phyloP scores from a whole-genome alignment of 306 rosid genomes.

The Pachyrhizus erosus region DNA sequence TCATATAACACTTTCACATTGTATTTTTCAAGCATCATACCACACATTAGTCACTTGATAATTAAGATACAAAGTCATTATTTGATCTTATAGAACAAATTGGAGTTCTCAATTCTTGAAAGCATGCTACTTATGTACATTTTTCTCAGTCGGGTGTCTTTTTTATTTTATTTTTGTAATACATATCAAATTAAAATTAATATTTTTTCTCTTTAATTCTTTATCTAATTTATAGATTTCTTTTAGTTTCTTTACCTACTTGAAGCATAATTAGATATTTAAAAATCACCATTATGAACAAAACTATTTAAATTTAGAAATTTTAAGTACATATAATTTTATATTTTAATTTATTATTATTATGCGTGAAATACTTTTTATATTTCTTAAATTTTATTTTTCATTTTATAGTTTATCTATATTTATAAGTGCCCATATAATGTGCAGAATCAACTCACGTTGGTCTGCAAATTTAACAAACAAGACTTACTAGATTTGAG shows the following conservation, averaged over 20 bases:
- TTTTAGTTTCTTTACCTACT: neutral
- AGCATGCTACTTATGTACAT: neutral
- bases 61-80: neutral
- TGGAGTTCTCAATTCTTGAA: neutral
- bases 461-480: no score
- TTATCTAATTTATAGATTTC: neutral
- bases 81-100: neutral
- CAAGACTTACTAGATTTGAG: no score
- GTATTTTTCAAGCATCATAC: neutral
- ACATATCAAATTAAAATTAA: neutral
- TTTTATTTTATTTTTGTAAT: neutral
- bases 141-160: neutral
- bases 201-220: no score
- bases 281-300: no score
- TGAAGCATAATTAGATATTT: neutral
- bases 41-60: neutral
- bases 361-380: no score
- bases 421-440: no score
- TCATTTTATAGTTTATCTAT: no score
- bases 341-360: no score
- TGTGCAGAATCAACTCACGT: no score
- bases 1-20: neutral
- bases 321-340: neutral
- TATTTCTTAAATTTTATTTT: no score
- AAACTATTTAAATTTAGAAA: no score